A percentile compares a stretch with the other conserved stretches of the same genome.
These are phyloP conservation scores for Bauhinia variegata DNA, from an alignment of 306 rosid genomes.

Conservation along the genomic window DNA sequence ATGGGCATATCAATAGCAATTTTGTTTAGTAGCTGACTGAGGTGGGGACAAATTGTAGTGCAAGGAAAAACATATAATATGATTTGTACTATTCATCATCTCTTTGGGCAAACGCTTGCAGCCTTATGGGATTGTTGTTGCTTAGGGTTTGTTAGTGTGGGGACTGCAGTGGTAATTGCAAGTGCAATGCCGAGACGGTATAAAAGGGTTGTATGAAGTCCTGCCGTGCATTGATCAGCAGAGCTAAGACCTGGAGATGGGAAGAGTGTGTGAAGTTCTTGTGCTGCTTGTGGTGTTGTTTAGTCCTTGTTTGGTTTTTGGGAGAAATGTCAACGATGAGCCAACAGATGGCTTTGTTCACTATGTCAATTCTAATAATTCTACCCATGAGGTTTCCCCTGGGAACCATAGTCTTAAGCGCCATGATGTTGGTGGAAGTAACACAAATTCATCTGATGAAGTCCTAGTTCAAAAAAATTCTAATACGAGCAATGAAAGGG, in stretches of 20 bases:
- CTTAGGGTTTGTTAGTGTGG: conserved; percentile 35
- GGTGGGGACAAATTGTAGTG: conserved; percentile 50
- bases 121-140: conserved; percentile 30
- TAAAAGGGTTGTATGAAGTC: conserved; percentile 26
- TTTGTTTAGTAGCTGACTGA: too few relatives aligned
- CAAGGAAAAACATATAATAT: conserved; percentile 33
- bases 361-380: neutral
- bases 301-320: conserved; percentile 42
- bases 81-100: conserved; percentile 31
- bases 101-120: conserved; percentile 33
- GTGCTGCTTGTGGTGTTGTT: conserved; percentile 12
- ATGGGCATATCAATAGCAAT: too few relatives aligned
- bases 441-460: conserved; percentile 20
- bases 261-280: conserved; percentile 31
- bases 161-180: conserved; percentile 13
- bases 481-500: conserved; percentile 16
- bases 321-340: conserved; percentile 2
- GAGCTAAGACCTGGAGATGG: conserved; percentile 16
- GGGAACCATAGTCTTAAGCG: neutral
- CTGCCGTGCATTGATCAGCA: conserved; percentile 10
- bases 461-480: conserved; percentile 23
- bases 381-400: neutral
- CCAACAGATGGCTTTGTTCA: neutral
- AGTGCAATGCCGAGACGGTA: conserved; percentile 32
- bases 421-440: conserved; percentile 2